phyloP scores from a whole-genome alignment of 805 yeast genomes.

The Saturnispora galanensis region DNA sequence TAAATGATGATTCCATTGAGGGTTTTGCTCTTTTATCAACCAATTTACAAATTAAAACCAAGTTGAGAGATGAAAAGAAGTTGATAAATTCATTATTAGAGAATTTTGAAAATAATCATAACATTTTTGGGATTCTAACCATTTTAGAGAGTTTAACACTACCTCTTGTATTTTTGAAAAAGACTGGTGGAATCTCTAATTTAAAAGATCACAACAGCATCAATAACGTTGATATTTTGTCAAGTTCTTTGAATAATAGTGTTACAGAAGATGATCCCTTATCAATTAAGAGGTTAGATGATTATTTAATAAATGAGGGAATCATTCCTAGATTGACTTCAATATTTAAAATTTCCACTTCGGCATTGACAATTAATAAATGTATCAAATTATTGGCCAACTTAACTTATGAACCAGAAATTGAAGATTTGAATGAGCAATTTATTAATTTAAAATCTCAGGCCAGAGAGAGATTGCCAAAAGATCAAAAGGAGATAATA shows the following conservation, averaged over 20 bases:
- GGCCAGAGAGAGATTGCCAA: neutral
- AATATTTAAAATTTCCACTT: neutral
- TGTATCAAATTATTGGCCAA: slow-evolving; percentile 3
- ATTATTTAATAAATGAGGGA: slow-evolving; percentile 11
- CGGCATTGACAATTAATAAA: neutral
- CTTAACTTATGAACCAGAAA: slow-evolving; percentile 8
- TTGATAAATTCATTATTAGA: slow-evolving; percentile 20
- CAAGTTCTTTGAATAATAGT: slow-evolving; percentile 20
- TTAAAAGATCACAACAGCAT: slow-evolving; percentile 29
- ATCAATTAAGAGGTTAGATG: slow-evolving; percentile 19
- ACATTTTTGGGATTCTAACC: slow-evolving; percentile 31
- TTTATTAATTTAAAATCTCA: neutral
- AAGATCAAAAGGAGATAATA: slow-evolving; percentile 11
- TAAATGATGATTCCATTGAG: slow-evolving; percentile 20
- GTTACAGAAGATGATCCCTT: slow-evolving; percentile 23
- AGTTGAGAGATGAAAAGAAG: slow-evolving; percentile 29
- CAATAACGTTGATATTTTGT: slow-evolving; percentile 19
- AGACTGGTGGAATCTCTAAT: slow-evolving; percentile 28
- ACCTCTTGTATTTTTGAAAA: slow-evolving; percentile 22
- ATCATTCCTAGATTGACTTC: slow-evolving; percentile 14
- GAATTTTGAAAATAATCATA: slow-evolving; percentile 6
- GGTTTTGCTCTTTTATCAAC: slow-evolving; percentile 29
- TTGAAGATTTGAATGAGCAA: slow-evolving; percentile 20
- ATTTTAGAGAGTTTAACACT: slow-evolving; percentile 32
- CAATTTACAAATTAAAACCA: slow-evolving; percentile 25